phyloP scores from a whole-genome alignment of 1,284 basidiomycete species.

The Tetrapyrgos nigripes region DNA sequence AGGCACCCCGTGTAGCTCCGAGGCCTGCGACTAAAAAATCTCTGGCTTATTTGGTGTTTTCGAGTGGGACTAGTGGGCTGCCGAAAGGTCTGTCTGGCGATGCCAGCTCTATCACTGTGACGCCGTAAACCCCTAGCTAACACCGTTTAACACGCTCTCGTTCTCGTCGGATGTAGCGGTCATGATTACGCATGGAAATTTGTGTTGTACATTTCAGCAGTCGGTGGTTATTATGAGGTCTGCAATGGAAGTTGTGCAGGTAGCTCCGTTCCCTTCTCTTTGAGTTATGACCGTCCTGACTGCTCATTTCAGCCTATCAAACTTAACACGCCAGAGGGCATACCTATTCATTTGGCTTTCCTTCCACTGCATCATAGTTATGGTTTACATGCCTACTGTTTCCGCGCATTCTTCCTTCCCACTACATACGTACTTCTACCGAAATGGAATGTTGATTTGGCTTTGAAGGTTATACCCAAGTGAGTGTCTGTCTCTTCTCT shows the following conservation, averaged over 20 bases:
- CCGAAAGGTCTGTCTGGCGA: slow-evolving; percentile 64
- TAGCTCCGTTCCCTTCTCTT: slow-evolving; percentile 25
- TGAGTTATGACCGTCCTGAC: background rate
- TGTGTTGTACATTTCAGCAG: slow-evolving; percentile 58
- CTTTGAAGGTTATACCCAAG: slow-evolving; percentile 50
- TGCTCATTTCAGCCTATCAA: slow-evolving; percentile 43
- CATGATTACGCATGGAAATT: slow-evolving; percentile 78
- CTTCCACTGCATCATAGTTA: slow-evolving; percentile 76
- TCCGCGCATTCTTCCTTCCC: slow-evolving; percentile 53
- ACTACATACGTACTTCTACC: slow-evolving; percentile 60
- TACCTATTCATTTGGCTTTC: slow-evolving; percentile 58
- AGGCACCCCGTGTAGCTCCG: slow-evolving; percentile 47
- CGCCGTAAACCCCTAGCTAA: background rate
- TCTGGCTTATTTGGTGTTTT: slow-evolving; percentile 75
- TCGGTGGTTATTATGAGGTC: slow-evolving; percentile 34
- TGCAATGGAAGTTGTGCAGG: slow-evolving; percentile 37
- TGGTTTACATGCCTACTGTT: slow-evolving; percentile 60
- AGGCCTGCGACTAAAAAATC: slow-evolving; percentile 59
- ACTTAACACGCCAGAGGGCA: slow-evolving; percentile 45
- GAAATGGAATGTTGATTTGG: slow-evolving; percentile 62
- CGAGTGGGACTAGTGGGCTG: slow-evolving; percentile 78
- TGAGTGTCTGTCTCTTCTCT: slow-evolving; percentile 31
- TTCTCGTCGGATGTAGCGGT: slow-evolving; percentile 54
- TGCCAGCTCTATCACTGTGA: background rate
- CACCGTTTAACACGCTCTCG: too few species aligned